A percentile compares a stretch with the other conserved stretches of the same genome.
Conservation (phyloP, 306 rosid genomes). For the Lablab purpureus region DNA sequence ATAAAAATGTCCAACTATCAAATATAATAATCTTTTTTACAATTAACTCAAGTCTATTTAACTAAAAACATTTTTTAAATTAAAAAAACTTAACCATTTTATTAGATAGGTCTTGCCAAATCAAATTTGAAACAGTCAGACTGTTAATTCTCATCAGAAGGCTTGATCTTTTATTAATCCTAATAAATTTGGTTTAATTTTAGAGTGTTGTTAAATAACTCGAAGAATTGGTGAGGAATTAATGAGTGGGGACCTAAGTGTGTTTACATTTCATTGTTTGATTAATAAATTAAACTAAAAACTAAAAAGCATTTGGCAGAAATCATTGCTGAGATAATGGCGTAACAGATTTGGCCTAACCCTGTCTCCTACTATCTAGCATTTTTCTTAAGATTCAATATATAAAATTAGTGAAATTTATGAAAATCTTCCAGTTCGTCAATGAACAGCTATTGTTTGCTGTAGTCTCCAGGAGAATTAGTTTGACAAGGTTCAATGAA, state of each 20-base stretch:
- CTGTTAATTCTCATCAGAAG: too few relatives aligned
- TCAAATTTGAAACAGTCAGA: too few relatives aligned
- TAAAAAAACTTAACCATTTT: too few relatives aligned
- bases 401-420: not conserved
- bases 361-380: not conserved
- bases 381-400: not conserved
- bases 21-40: too few relatives aligned
- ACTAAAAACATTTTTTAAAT: too few relatives aligned
- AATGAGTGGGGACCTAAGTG: not conserved
- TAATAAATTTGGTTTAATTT: too few relatives aligned
- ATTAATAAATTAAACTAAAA: not conserved
- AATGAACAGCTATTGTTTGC: conserved; percentile 22
- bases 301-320: not conserved
- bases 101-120: too few relatives aligned
- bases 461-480: not conserved
- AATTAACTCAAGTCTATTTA: too few relatives aligned
- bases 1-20: too few relatives aligned
- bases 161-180: too few relatives aligned
- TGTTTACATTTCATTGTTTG: not conserved
- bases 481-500: not conserved
- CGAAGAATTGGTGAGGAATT: not conserved
- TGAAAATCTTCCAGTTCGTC: not conserved
- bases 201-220: not conserved
- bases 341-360: not conserved
- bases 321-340: not conserved